Evolutionary conservation across 2,329 filamentous ascomycete genomes (phyloP).

Genomic region (Fusarium mexicanum): DNA sequence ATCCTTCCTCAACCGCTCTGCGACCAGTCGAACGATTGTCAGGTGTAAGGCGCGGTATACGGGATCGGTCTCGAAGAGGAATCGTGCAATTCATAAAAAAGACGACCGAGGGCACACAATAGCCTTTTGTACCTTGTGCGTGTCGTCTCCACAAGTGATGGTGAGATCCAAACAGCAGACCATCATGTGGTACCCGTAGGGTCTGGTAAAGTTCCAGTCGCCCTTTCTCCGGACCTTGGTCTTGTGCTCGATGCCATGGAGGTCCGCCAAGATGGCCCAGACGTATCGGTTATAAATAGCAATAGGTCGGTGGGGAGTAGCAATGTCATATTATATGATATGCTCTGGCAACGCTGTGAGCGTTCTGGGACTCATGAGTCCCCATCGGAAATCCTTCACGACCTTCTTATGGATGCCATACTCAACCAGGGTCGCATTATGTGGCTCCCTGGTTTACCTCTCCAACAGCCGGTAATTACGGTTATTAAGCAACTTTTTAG

Average conservation of each 20-base stretch:
- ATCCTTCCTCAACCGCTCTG: slow-evolving; percentile 62
- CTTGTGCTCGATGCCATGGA: not conserved
- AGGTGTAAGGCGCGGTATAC: slow-evolving; percentile 64
- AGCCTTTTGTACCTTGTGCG: not conserved
- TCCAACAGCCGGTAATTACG: no score
- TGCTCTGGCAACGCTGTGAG: not conserved
- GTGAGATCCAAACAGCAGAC: accelerated
- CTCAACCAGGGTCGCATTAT: not conserved
- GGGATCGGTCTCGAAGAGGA: slow-evolving; percentile 53
- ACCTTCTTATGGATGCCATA: no score
- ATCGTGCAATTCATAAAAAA: slow-evolving; percentile 39
- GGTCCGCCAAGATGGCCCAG: not conserved
- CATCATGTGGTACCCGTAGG: not conserved
- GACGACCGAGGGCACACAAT: not conserved
- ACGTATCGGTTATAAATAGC: not conserved
- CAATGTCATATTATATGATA: not conserved
- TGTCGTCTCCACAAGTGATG: not conserved
- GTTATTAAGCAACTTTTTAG: no score
- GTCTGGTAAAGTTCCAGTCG: not conserved
- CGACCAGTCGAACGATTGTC: slow-evolving; percentile 64
- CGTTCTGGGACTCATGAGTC: not conserved
- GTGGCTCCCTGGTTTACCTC: not conserved
- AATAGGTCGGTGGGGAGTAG: not conserved
- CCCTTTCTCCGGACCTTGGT: not conserved
- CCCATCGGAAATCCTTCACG: not conserved